Conservation (phyloP, 495 filamentous ascomycete genomes). For the Paragyromitra xinjiangensis region DNA sequence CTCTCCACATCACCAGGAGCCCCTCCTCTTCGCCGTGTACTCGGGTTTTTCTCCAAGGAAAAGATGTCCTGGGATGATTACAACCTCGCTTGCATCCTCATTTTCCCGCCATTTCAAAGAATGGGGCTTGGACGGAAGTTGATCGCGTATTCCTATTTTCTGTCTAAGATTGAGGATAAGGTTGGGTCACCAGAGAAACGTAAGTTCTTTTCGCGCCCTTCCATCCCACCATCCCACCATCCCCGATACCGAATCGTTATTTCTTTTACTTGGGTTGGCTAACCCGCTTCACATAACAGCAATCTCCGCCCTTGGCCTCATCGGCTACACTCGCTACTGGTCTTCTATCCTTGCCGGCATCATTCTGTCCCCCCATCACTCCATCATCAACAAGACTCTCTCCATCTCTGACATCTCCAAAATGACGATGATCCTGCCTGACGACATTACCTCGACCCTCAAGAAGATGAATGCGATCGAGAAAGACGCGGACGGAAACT, state of each 20-base stretch:
- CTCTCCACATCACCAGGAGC: conserved; percentile 55
- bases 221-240: neutral
- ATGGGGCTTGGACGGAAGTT: conserved; percentile 87
- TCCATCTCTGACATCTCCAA: conserved; percentile 50
- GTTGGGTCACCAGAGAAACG: conserved; percentile 89
- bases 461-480: conserved; percentile 51
- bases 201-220: conserved; percentile 16
- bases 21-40: conserved; percentile 63
- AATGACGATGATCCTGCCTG: conserved; percentile 53
- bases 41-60: conserved; percentile 98
- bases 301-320: conserved; percentile 52
- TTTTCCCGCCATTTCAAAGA: conserved; percentile 95
- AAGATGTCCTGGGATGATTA: conserved; percentile 99
- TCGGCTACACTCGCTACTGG: conserved; percentile 56
- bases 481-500: conserved; percentile 13
- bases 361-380: conserved; percentile 27
- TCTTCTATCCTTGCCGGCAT: conserved; percentile 36
- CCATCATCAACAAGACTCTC: conserved; percentile 8
- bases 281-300: conserved; percentile 30
- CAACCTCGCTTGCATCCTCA: conserved; percentile 94
- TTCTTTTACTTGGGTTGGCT: neutral
- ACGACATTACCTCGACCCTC: conserved; percentile 50
- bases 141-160: conserved; percentile 92
- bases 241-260: neutral
- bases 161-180: conserved; percentile 82